Evolutionary conservation across 2,329 filamentous ascomycete genomes (phyloP).

Genomic region (Clonostachys rhizophaga): DNA sequence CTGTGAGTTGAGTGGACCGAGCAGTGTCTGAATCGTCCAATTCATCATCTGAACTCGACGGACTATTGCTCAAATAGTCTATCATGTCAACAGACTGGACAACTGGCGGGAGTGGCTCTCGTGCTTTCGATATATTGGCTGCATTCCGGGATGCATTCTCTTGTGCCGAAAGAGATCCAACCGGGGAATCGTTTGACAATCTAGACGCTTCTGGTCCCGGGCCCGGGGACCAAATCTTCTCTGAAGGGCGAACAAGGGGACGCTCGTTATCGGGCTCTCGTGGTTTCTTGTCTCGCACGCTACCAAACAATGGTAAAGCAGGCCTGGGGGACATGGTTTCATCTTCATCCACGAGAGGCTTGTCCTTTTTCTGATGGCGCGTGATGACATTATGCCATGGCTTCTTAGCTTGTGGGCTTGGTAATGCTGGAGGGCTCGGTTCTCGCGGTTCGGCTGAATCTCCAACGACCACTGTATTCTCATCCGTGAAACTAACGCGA

Average conservation of each 20-base stretch:
- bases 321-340: conserved; percentile 71
- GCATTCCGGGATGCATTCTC: conserved; percentile 48
- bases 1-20: background rate
- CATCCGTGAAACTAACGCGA: conserved; percentile 76
- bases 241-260: conserved; percentile 50
- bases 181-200: conserved; percentile 44
- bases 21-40: background rate
- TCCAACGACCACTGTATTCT: conserved; percentile 48
- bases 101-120: conserved; percentile 65
- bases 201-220: conserved; percentile 4
- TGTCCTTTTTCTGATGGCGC: conserved; percentile 43
- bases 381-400: conserved; percentile 48
- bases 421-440: conserved; percentile 29
- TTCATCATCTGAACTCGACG: conserved; percentile 23
- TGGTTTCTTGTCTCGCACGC: conserved; percentile 59
- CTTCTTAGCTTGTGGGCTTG: conserved; percentile 31
- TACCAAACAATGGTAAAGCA: conserved; percentile 70
- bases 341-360: conserved; percentile 48
- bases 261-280: conserved; percentile 46
- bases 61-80: conserved; percentile 58
- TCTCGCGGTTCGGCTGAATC: conserved; percentile 32
- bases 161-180: conserved; percentile 50
- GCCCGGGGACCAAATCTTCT: conserved; percentile 21
- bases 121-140: conserved; percentile 51
- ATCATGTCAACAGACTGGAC: conserved; percentile 65